Evolutionary conservation across 2,329 filamentous ascomycete genomes (phyloP).

Genomic region (Pseudopithomyces maydicus): DNA sequence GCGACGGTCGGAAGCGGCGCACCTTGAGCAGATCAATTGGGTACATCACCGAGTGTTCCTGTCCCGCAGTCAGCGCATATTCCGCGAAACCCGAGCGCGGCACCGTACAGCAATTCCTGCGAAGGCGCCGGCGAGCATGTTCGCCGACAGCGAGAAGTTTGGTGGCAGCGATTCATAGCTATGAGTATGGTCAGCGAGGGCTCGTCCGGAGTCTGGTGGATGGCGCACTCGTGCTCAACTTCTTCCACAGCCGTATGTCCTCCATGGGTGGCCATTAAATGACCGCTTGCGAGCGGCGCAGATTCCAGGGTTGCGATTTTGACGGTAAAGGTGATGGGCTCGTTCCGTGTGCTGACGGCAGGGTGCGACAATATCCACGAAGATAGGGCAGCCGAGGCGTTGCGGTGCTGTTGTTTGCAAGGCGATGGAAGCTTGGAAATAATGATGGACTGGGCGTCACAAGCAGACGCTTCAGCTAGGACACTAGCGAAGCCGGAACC

Average conservation of each 20-base stretch:
- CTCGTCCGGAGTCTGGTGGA: conserved; percentile 10
- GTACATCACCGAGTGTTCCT: conserved; percentile 99
- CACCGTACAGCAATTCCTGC: conserved; percentile 86
- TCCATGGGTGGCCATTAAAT: conserved; percentile 49
- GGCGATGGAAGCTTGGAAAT: conserved; percentile 14
- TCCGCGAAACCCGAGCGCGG: conserved; percentile 13
- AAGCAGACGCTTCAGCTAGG: conserved; percentile 8
- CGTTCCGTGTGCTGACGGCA: conserved; percentile 11
- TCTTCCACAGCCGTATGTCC: conserved; percentile 42
- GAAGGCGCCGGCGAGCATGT: conserved; percentile 96
- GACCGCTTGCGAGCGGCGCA: conserved; percentile 39
- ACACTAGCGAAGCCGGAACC: conserved; percentile 22
- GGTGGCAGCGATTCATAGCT: conserved; percentile 92
- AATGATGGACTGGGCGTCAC: conserved; percentile 31
- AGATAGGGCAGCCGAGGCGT: conserved; percentile 5
- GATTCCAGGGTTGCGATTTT: conserved; percentile 43
- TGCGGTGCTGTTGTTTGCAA: conserved; percentile 36
- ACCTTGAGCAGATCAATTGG: conserved; percentile 98
- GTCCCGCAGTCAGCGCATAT: conserved; percentile 29
- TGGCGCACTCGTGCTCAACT: conserved; percentile 47
- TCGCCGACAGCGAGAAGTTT: conserved; percentile 91
- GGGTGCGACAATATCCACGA: conserved; percentile 10
- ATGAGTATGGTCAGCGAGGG: conserved; percentile 27
- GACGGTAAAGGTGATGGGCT: conserved; percentile 7
- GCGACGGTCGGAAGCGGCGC: conserved; percentile 29